Conservation (phyloP, 176 grass and related monocot species). For the Poa annua region DNA sequence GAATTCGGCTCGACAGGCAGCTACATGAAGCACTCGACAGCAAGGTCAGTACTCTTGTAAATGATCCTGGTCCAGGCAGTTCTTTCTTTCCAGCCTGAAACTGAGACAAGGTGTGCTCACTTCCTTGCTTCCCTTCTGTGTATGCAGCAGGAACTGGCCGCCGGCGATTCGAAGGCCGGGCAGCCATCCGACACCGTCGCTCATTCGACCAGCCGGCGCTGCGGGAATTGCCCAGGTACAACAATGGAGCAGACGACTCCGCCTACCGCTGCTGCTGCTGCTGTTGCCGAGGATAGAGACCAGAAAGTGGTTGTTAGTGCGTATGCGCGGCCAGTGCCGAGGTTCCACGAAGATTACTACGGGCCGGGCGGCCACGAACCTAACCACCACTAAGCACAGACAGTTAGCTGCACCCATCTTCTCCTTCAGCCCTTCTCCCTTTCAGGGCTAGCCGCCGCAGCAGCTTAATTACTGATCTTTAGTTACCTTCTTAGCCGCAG, state of each 20-base stretch:
- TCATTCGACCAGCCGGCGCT: constrained; percentile 8
- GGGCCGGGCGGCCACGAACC: constrained; percentile 48
- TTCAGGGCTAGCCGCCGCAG: neutral
- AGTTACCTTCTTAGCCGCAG: neutral
- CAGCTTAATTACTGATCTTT: neutral
- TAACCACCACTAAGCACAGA: constrained; percentile 58
- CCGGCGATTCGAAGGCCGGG: neutral
- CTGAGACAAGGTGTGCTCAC: constrained; percentile 12
- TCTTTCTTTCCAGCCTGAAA: constrained; percentile 7
- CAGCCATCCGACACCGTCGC: neutral
- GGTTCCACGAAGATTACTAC: constrained; percentile 79
- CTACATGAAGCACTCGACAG: constrained; percentile 26
- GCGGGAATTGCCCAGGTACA: constrained; percentile 68
- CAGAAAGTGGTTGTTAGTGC: constrained; percentile 29
- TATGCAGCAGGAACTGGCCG: constrained; percentile 22
- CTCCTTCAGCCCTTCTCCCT: neutral
- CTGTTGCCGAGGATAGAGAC: constrained; percentile 45
- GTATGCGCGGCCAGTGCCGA: constrained; percentile 25
- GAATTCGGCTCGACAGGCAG: constrained; percentile 62
- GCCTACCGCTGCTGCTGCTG: constrained; percentile 4
- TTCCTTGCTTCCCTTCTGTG: neutral
- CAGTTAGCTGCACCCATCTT: constrained; percentile 4
- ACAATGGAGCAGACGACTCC: constrained; percentile 40
- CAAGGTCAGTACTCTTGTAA: constrained; percentile 48
- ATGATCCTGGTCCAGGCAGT: neutral